These are phyloP conservation scores for Rhododendron vialii DNA, from an alignment of 148 eudicot genomes.

Conservation along the genomic window DNA sequence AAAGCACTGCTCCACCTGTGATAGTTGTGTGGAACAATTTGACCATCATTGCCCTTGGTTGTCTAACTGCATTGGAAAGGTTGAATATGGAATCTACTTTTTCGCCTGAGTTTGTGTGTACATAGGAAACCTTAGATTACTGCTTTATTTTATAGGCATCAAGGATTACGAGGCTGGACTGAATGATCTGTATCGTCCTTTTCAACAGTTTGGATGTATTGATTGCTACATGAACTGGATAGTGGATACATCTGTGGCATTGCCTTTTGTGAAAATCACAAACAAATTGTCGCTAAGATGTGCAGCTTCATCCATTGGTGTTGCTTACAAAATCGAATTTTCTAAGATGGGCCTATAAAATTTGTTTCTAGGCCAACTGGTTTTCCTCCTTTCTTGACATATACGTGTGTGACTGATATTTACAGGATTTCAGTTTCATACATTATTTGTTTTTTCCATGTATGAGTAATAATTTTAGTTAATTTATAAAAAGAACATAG, in stretches of 20 bases:
- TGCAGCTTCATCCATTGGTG: neutral
- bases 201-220: neutral
- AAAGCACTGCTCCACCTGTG: slow-evolving; percentile 97
- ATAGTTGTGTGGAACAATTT: slow-evolving; percentile 98
- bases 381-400: neutral
- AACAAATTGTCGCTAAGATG: neutral
- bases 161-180: neutral
- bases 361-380: neutral
- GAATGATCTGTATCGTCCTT: neutral
- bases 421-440: neutral
- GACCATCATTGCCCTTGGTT: slow-evolving; percentile 99
- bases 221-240: neutral
- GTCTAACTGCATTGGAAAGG: slow-evolving; percentile 97
- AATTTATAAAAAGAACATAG: neutral
- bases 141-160: neutral
- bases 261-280: neutral
- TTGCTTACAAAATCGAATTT: neutral
- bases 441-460: neutral
- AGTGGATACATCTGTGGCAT: neutral
- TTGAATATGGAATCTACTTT: slow-evolving; percentile 21
- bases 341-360: neutral
- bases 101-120: neutral
- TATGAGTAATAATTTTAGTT: neutral
- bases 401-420: neutral
- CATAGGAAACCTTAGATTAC: neutral